A percentile compares a stretch with the other conserved stretches of the same genome.
Conservation (phyloP, 1,284 basidiomycete genomes). For the Moesziomyces globuligerus region DNA sequence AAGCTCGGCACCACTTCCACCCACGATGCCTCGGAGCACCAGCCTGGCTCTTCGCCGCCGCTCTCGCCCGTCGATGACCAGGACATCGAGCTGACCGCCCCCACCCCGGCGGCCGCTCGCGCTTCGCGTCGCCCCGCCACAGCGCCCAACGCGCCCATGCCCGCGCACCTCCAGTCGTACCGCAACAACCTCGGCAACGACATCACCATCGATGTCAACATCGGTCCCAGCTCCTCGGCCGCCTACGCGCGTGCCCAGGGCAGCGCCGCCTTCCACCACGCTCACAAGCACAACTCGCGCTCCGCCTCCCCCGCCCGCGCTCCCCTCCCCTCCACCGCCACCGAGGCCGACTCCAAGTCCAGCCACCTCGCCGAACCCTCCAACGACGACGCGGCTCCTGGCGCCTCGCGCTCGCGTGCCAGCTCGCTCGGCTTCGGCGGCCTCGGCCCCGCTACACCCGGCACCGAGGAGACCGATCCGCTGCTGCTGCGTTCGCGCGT, state of each 20-base stretch:
- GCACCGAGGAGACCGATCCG: slow-evolving; percentile 67
- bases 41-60: slow-evolving; percentile 57
- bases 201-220: slow-evolving; percentile 48
- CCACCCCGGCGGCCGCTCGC: slow-evolving; percentile 28
- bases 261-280: slow-evolving; percentile 43
- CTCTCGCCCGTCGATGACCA: slow-evolving; percentile 40
- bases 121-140: slow-evolving; percentile 10
- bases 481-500: slow-evolving; percentile 68
- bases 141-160: slow-evolving; percentile 27
- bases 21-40: slow-evolving; percentile 36
- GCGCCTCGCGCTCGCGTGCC: slow-evolving; percentile 31
- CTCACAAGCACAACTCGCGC: slow-evolving; percentile 27
- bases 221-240: slow-evolving; percentile 46
- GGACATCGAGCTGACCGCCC: slow-evolving; percentile 51
- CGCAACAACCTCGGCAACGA: slow-evolving; percentile 33
- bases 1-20: slow-evolving; percentile 18
- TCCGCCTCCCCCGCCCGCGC: slow-evolving; percentile 22
- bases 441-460: slow-evolving; percentile 16
- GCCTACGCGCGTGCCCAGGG: slow-evolving; percentile 47
- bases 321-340: neutral
- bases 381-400: neutral
- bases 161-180: slow-evolving; percentile 20
- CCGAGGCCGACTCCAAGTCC: neutral
- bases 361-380: slow-evolving; percentile 9
- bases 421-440: slow-evolving; percentile 35